Evolutionary conservation across 768 basidiomycete genomes (phyloP).

Genomic region (Crepidotus variabilis): DNA sequence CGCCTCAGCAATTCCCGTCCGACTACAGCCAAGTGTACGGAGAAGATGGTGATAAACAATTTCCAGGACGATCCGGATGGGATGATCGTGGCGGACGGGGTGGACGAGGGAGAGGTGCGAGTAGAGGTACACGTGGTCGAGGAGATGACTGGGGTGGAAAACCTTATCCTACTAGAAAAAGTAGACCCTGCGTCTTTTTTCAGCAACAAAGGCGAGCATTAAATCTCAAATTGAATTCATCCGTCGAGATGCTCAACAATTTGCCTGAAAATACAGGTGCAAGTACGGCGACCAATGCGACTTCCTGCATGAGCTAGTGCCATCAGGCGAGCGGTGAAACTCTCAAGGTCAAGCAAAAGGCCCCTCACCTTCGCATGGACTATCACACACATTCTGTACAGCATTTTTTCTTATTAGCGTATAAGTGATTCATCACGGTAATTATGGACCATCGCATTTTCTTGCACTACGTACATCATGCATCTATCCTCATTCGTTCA

Average conservation of each 20-base stretch:
- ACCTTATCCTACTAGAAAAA: slow-evolving; percentile 47
- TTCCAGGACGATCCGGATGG: slow-evolving; percentile 38
- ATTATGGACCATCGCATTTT: slow-evolving; percentile 1
- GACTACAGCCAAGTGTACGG: slow-evolving; percentile 52
- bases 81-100: slow-evolving; percentile 42
- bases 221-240: slow-evolving; percentile 33
- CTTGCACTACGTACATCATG: background rate
- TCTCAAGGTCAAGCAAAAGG: background rate
- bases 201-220: slow-evolving; percentile 89
- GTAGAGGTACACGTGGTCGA: slow-evolving; percentile 45
- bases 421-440: slow-evolving; percentile 1
- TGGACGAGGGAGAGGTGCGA: slow-evolving; percentile 56
- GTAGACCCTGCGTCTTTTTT: slow-evolving; percentile 89
- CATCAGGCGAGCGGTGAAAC: slow-evolving; percentile 3
- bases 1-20: slow-evolving; percentile 31
- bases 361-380: background rate
- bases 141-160: slow-evolving; percentile 64
- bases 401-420: slow-evolving; percentile 17
- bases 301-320: slow-evolving; percentile 61
- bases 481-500: background rate
- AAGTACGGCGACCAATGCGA: slow-evolving; percentile 87
- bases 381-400: slow-evolving; percentile 13
- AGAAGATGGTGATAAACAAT: slow-evolving; percentile 34
- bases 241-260: slow-evolving; percentile 38
- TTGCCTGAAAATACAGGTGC: slow-evolving; percentile 66